Evolutionary conservation across 169 alveolate species (phyloP), one percentile per base, ranked within the genome.

Genomic region (Eimeria maxima): DNA sequence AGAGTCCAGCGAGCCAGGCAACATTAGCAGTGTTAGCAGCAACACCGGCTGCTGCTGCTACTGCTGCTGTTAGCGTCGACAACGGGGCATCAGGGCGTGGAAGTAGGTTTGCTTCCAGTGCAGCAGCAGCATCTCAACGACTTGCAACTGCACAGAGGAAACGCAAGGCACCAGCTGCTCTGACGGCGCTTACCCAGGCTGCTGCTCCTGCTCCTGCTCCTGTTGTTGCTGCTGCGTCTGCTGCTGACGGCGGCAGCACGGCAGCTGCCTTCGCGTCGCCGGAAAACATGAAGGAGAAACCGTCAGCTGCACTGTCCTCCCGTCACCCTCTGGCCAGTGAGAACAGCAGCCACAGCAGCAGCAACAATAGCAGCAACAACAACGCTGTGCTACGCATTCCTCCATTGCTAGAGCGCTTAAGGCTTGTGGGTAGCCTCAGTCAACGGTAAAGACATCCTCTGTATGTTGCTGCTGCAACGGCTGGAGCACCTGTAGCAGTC

Each of bases 281-380:
- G 29, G 14, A 38, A 24, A n/a, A 42, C 27, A 38, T 22, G 42
- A 24, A 44, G 33, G 86, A 16, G 22, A 42, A 29, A 24, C 65
- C 87, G 14, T 20, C 87, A 24, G 33, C 55, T 42, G 27, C 65
- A n/a, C n/a, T 45, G n/a, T 76, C 60, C 8, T 13, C 33, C 10
- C 65, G 20, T 33, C 29, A 22, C 24, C 50, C 65, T 24, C n/a
- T 42, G 4, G 18, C 60, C 69, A 60, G 69, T 6, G n/a, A 60
- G 27, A 8, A 20, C 63, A 76, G 60, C 87, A 38, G 65, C 87
- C 38, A 76, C 86, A 93, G 73, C 81, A 74, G 78, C 96, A 76
- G 95, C 91, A 90, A 89, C 91, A 91, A 57, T 55, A 74, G 87
- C 96, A 63, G 96, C 94, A 81, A 88, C 93, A 80, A 69, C 53